These are phyloP conservation scores for Boletus fagicola DNA, from an alignment of 768 basidiomycete genomes.

Conservation along the genomic window DNA sequence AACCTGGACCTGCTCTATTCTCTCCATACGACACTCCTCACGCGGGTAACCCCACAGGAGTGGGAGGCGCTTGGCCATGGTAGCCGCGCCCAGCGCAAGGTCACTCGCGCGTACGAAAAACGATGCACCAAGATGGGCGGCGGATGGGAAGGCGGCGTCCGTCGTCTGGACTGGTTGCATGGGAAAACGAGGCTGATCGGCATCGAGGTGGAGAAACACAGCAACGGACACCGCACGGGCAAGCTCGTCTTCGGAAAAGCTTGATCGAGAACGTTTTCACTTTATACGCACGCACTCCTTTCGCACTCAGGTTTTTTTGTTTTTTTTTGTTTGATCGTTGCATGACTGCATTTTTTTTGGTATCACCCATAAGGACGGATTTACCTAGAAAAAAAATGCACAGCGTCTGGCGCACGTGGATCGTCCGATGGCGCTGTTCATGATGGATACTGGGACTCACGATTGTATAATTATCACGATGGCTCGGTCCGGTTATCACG, in stretches of 20 bases:
- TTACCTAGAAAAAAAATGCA: background rate
- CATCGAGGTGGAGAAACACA: slow-evolving; percentile 54
- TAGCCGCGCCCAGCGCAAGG: slow-evolving; percentile 55
- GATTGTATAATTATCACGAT: slow-evolving; percentile 21
- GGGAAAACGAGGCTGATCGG: slow-evolving; percentile 59
- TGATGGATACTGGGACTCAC: slow-evolving; percentile 20
- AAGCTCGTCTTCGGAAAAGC: slow-evolving; percentile 49
- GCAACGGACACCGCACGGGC: slow-evolving; percentile 39
- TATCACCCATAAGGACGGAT: slow-evolving; percentile 1
- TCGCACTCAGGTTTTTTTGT: too few relatives aligned
- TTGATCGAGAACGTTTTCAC: slow-evolving; percentile 19
- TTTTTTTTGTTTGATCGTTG: background rate
- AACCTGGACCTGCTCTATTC: slow-evolving; percentile 64
- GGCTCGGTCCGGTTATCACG: slow-evolving; percentile 7
- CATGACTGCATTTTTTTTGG: background rate
- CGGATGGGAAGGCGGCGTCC: slow-evolving; percentile 68
- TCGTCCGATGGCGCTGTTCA: slow-evolving; percentile 6
- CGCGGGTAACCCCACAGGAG: slow-evolving; percentile 59
- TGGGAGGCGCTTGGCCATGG: slow-evolving; percentile 60
- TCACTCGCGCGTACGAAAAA: slow-evolving; percentile 60
- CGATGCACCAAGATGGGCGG: slow-evolving; percentile 62
- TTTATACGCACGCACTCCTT: slow-evolving; percentile 7
- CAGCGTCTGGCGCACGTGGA: slow-evolving; percentile 14
- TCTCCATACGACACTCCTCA: slow-evolving; percentile 53
- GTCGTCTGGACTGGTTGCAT: slow-evolving; percentile 64